phyloP scores from a whole-genome alignment of 2,329 filamentous ascomycete genomes.

The Penicillium sp. region DNA sequence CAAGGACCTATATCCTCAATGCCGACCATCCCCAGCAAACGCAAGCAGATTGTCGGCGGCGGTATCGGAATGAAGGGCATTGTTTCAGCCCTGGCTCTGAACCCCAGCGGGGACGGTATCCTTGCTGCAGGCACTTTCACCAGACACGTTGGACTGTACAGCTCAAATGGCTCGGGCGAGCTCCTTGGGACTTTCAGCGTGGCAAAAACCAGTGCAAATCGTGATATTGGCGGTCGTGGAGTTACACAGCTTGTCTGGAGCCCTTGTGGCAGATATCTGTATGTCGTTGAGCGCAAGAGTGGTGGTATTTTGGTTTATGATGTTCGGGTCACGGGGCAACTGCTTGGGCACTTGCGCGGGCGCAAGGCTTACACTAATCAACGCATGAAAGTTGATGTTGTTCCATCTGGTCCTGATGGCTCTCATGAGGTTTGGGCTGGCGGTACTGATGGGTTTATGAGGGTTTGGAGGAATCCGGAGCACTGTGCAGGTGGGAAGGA shows the following conservation, averaged over 20 bases:
- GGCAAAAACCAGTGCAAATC: conserved; percentile 38
- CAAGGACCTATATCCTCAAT: conserved; percentile 47
- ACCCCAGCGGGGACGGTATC: conserved; percentile 43
- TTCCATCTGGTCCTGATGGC: conserved; percentile 30
- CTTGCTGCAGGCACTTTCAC: conserved; percentile 59
- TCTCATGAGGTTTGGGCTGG: conserved; percentile 59
- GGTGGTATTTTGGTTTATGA: conserved; percentile 59
- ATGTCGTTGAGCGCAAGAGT: conserved; percentile 57
- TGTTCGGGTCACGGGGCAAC: conserved; percentile 52
- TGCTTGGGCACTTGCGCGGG: conserved; percentile 51
- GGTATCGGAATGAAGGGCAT: conserved; percentile 55
- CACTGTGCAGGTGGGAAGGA: conserved; percentile 39
- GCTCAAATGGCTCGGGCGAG: conserved; percentile 47
- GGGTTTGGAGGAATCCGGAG: conserved; percentile 51
- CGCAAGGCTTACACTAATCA: conserved; percentile 52
- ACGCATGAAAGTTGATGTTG: conserved; percentile 55
- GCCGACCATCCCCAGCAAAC: conserved; percentile 50
- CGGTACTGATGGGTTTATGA: conserved; percentile 54
- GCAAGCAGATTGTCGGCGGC: conserved; percentile 46
- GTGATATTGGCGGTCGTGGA: conserved; percentile 49
- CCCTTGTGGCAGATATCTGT: conserved; percentile 56
- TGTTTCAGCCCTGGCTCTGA: conserved; percentile 52
- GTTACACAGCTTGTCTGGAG: conserved; percentile 58
- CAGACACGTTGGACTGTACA: conserved; percentile 57
- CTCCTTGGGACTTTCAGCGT: conserved; percentile 53